Conservation (phyloP, 2,329 filamentous ascomycete genomes). For the Xylaria arbuscula region DNA sequence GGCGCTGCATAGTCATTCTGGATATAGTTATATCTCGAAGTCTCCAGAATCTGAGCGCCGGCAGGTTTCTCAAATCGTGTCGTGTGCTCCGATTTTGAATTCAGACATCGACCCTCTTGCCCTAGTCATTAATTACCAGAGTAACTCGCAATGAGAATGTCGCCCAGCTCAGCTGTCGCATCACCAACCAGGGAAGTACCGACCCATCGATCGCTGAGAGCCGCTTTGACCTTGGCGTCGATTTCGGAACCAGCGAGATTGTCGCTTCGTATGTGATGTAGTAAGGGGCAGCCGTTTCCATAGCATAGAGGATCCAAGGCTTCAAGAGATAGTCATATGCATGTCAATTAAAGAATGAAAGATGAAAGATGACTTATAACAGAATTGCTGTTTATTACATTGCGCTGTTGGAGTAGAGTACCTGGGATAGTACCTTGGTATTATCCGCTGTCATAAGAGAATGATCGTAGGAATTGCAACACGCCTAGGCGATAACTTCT, state of each 20-base stretch:
- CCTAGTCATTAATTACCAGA: constrained; percentile 4
- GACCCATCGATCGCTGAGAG: constrained; percentile 19
- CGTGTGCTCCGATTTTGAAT: no score
- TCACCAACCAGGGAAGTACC: constrained; percentile 6
- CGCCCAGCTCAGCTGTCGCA: background rate
- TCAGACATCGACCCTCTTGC: background rate
- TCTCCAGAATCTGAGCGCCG: no score
- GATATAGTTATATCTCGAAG: no score
- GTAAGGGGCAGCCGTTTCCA: constrained; percentile 13
- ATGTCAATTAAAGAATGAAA: background rate
- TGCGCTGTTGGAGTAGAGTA: constrained; percentile 10
- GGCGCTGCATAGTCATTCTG: no score
- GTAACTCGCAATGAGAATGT: constrained; percentile 21
- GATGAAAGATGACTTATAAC: constrained; percentile 11
- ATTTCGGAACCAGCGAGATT: constrained; percentile 23
- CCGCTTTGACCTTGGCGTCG: constrained; percentile 1
- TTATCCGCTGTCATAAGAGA: background rate
- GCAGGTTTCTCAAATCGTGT: no score
- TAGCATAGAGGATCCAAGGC: constrained; percentile 17
- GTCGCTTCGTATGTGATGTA: constrained; percentile 29
- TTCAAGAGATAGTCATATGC: constrained; percentile 5
- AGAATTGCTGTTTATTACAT: constrained; percentile 3
- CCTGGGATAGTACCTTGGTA: constrained; percentile 2
- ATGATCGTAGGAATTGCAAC: background rate
- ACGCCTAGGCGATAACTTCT: constrained; percentile 19